Evolutionary conservation across 768 basidiomycete species (phyloP).

Genomic region (Russula emetica): DNA sequence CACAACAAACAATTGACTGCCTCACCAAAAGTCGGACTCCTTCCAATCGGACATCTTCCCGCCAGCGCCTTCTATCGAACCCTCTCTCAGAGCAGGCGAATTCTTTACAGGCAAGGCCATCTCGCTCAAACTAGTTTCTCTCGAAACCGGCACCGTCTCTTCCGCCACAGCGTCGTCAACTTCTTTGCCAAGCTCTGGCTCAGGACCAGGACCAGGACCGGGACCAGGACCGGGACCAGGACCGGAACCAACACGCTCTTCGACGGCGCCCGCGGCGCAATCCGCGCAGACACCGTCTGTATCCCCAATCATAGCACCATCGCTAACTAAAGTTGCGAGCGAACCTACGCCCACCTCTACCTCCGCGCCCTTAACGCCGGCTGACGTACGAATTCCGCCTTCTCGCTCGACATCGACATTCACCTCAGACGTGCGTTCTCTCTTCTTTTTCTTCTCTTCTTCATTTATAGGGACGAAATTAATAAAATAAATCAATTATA

Average conservation of each 20-base stretch:
- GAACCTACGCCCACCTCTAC: constrained; percentile 14
- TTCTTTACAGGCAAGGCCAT: constrained; percentile 84
- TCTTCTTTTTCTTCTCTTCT: background rate
- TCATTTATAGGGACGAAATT: background rate
- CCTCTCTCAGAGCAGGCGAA: constrained; percentile 75
- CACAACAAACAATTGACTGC: background rate
- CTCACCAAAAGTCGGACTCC: constrained; percentile 63
- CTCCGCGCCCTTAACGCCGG: constrained; percentile 18
- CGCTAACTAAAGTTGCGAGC: constrained; percentile 18
- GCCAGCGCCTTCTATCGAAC: constrained; percentile 77
- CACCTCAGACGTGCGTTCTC: constrained; percentile 35
- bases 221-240: constrained; percentile 22
- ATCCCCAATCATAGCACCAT: constrained; percentile 30
- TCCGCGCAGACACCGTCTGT: constrained; percentile 31
- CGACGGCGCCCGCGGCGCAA: constrained; percentile 33
- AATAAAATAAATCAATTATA: background rate
- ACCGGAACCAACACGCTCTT: constrained; percentile 30
- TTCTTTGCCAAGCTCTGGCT: background rate
- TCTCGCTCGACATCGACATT: constrained; percentile 26
- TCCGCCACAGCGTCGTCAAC: constrained; percentile 27
- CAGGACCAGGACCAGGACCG: constrained; percentile 25
- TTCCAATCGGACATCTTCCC: constrained; percentile 99
- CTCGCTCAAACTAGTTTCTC: constrained; percentile 71
- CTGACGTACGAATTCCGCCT: constrained; percentile 29
- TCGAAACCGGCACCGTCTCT: constrained; percentile 61